phyloP scores from a whole-genome alignment of 441 rosid species.

The Gossypium davidsonii region DNA sequence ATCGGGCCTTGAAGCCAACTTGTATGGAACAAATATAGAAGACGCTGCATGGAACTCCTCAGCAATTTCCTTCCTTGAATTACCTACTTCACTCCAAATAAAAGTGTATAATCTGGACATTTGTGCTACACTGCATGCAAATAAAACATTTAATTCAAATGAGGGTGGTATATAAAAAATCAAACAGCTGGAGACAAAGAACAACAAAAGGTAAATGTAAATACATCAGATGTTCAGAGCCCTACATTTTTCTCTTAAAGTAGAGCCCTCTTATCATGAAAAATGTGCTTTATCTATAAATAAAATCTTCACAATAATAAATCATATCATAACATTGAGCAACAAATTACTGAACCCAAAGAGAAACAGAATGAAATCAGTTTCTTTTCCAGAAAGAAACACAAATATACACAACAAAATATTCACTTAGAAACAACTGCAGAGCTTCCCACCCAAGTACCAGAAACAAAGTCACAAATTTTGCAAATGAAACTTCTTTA shows the following conservation, averaged over 20 bases:
- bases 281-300: background rate
- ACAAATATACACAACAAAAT: background rate
- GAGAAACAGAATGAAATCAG: background rate
- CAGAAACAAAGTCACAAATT: background rate
- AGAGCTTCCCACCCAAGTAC: background rate
- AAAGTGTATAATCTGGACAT: constrained; percentile 69
- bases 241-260: background rate
- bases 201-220: background rate
- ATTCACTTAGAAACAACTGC: background rate
- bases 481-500: background rate
- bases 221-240: background rate
- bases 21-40: constrained; percentile 68
- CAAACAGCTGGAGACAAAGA: background rate
- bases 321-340: background rate
- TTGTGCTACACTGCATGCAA: constrained; percentile 58
- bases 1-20: constrained; percentile 38
- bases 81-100: constrained; percentile 62
- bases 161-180: background rate
- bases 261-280: background rate
- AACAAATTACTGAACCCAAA: background rate
- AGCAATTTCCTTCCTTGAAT: constrained; percentile 40
- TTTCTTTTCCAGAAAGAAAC: background rate
- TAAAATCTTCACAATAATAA: background rate
- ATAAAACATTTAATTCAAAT: constrained; percentile 16
- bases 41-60: constrained; percentile 45